Base-by-base conservation (phyloP, 1,284 basidiomycete genomes). In the Exobasidium rhododendri region DNA sequence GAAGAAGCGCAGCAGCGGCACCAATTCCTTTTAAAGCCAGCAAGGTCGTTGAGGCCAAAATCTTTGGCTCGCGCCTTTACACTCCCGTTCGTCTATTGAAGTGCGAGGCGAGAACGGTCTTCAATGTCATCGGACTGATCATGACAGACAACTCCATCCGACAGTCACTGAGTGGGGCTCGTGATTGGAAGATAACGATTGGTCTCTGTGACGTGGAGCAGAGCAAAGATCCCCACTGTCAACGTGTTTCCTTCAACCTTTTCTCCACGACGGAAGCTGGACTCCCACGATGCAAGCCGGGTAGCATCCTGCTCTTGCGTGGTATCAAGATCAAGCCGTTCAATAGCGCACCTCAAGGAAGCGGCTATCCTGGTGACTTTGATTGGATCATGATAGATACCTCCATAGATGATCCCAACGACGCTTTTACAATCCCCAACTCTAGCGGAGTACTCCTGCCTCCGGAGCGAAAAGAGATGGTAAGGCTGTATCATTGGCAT, bases 201-300 rank as follows among this genome's bases (percentile, higher is more conserved):
- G 20, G 22, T 44, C 17, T 55, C 2, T 11, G 14, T n/a, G 52
- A 55, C 17, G 52, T 55, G 20, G 47, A 50, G 14, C 24, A 50
- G 7, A 50, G 47, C 22, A 31, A 50, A 20, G 47, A 31, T 20
- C 7, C 20, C 7, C 20, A 7, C 20, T 7, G 17, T 17, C 35
- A 40, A 17, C 35, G 35, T 40, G 35, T 55, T 2, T 30, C 52
- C 4, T 55, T 55, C 52, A 55, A 55, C 29, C 52, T 55, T 26
- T 55, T 55, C 29, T 26, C 20, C 5, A 2, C 5, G 3, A 32
- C 20, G 3, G 24, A 29, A 44, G 30, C n/a, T 4, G 5, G 29
- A 32, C 22, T 55, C 22, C 52, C 52, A 6, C 5, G 3, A 13
- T 55, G 52, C 17, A 55, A 26, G 20, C 17, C 29, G 28, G 52